phyloP scores from a whole-genome alignment of 352 stramenopile species.

The Phytophthora aleatoria region DNA sequence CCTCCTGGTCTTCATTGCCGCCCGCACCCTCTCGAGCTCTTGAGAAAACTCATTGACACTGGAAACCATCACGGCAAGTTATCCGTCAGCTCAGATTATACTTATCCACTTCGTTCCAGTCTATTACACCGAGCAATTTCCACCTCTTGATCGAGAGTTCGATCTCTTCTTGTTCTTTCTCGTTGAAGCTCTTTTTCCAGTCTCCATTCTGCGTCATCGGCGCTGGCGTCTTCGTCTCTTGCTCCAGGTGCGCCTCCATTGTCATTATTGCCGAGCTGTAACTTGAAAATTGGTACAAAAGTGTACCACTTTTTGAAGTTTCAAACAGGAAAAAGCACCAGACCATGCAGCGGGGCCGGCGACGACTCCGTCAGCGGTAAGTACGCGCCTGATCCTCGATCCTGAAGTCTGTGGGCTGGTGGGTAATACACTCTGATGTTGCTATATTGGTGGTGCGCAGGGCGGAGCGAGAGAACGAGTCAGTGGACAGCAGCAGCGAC shows the following conservation, averaged over 20 bases:
- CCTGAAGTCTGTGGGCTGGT: not conserved
- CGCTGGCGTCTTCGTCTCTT: slow-evolving; percentile 14
- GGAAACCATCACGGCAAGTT: not conserved
- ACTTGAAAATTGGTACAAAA: slow-evolving; percentile 4
- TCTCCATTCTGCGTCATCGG: not conserved
- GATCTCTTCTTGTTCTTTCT: slow-evolving; percentile 25
- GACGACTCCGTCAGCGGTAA: slow-evolving; percentile 37
- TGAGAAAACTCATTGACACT: slow-evolving; percentile 34
- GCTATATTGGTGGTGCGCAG: slow-evolving; percentile 6
- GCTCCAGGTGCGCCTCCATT: slow-evolving; percentile 5
- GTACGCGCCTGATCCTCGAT: not conserved
- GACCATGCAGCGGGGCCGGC: slow-evolving; percentile 25
- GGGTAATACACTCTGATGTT: not conserved
- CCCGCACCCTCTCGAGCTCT: slow-evolving; percentile 29
- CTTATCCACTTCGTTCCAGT: not conserved
- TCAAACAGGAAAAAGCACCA: slow-evolving; percentile 13
- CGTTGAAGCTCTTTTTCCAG: slow-evolving; percentile 29
- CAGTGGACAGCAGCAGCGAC: slow-evolving; percentile 40
- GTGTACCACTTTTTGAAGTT: slow-evolving; percentile 30
- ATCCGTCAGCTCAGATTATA: not conserved
- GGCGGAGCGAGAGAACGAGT: slow-evolving; percentile 8
- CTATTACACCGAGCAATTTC: not conserved
- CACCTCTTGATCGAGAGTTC: slow-evolving; percentile 32
- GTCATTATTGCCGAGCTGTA: slow-evolving; percentile 11
- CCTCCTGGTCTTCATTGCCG: slow-evolving; percentile 20